A percentile compares a stretch with the other conserved stretches of the same genome.
These are phyloP conservation scores for Didymella segeticola DNA, from an alignment of 2,329 filamentous ascomycete species.

Conservation along the genomic window DNA sequence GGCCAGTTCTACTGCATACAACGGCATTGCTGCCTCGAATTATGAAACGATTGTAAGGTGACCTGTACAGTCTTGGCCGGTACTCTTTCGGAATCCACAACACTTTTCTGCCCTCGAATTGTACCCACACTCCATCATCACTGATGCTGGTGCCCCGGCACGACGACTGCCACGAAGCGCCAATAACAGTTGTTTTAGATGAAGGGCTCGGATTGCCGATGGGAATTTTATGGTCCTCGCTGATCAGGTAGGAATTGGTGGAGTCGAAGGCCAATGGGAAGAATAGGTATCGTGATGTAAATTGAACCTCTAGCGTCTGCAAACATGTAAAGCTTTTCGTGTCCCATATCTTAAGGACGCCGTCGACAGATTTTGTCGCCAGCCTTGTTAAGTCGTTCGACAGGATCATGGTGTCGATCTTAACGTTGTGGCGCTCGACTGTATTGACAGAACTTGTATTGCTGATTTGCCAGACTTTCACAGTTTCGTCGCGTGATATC, in stretches of 20 bases:
- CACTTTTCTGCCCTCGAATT: not conserved
- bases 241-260: not conserved
- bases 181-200: not conserved
- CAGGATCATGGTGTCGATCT: slow-evolving; percentile 30
- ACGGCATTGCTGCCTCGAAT: too few relatives aligned
- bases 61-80: too few relatives aligned
- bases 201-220: not conserved
- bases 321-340: slow-evolving; percentile 9
- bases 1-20: too few relatives aligned
- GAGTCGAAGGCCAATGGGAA: not conserved
- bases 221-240: not conserved
- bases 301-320: too few relatives aligned
- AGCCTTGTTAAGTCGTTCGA: slow-evolving; percentile 23
- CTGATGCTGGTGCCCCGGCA: not conserved
- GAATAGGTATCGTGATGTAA: too few relatives aligned
- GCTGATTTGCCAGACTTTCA: too few relatives aligned
- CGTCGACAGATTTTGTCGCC: slow-evolving; percentile 8
- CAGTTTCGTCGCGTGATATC: too few relatives aligned
- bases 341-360: slow-evolving; percentile 11
- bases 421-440: too few relatives aligned
- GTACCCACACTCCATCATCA: not conserved
- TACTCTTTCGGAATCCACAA: slow-evolving; percentile 4
- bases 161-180: not conserved
- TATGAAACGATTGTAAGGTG: too few relatives aligned
- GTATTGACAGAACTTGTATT: too few relatives aligned